Base-by-base conservation (phyloP, 306 rosid genomes). In the Begonia peltatifolia region DNA sequence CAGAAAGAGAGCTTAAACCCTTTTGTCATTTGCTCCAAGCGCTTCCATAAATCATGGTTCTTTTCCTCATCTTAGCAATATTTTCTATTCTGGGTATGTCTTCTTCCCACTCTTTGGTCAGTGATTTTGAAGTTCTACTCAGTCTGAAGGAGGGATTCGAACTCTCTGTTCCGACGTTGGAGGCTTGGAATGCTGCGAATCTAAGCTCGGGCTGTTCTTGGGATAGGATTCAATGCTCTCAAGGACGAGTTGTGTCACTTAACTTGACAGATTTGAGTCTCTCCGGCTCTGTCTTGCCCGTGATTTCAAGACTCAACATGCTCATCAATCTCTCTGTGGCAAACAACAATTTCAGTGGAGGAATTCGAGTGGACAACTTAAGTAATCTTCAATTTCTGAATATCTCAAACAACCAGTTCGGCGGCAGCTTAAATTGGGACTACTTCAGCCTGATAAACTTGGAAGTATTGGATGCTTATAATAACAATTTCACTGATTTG, bases 341-440 rank as follows among this genome's bases (percentile, higher is more conserved):
- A 38, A 90, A 94, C 30, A 87, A 87, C 76, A 80, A 83, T 69
- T 72, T 87, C 58, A 56, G 87, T 0, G 90, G 90, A 46, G 54
- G 52, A 73, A 78, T 83, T 69, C 68, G 77, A 58, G 59, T 81
- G 43, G 50, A 67, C 42, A 74, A 76, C 55, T 57, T 84, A 70
- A 59, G 67, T 60, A 66, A 11, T 48, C 92, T 87, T 51, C 74
- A 54, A 13, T 76, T 63, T 62, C 92, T 87, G 18, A 84, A 87
- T 76, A 76, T 87, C 61, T 87, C 96, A 14, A 68, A 63, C 67
- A 87, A 87, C 76, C 79, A 55, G 66, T 74, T 84, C 65, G 69
- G 54, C 52, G 94, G 94, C 12, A 55, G 65, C 51, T 43, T 87
- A 61, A 63, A 84, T 14, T 83, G 85, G 96, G 69, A 58, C 76